Evolutionary conservation across 805 yeast species (phyloP), one percentile per base, ranked within the genome.

Genomic region (Saturnispora dispora): DNA sequence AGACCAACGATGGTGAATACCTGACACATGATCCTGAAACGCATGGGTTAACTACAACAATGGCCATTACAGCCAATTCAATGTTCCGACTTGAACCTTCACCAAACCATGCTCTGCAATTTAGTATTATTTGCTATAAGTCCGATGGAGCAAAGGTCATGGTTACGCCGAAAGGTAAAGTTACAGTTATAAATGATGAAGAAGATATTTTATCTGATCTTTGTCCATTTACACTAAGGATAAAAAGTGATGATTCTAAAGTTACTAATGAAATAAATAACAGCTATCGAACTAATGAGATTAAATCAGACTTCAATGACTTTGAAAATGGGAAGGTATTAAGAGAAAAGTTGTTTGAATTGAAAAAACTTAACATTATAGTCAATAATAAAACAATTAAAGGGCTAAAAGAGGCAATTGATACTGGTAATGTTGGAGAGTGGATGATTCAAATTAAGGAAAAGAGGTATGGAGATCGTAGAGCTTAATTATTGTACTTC

Each of bases 31-130:
- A 63, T 41, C 37, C 44, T 2, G 44, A 40, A 4, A 37, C 42
- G 0, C 61, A 58, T 41, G 49, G 46, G 15, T 47, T 66, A 27
- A 41, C 47, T 17, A 53, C 56, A 4, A 55, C 65, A 0, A 59
- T 56, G n/a, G 65, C 63, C 3, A 46, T 68, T 15, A 66, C 71
- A 1, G 56, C 54, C 17, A 51, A 56, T 45, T 65, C 63, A 20
- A 57, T 68, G 3, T 65, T 68, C 50, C 53, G 27, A 18, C 28
- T 51, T 3, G 54, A 45, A 10, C 25, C 15, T 2, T 50, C 48
- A 35, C 55, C 43, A 6, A 44, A 3, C 53, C 57, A 9, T 54
- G 59, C 0, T 46, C 56, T 10, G 4, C 41, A 37, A 20, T 37
- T 18, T 37, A 37, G 23, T 37, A 17, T 37, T 9, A 20, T 4